Evolutionary conservation across 495 filamentous ascomycete genomes (phyloP).

Genomic region (Penicillium roqueforti): DNA sequence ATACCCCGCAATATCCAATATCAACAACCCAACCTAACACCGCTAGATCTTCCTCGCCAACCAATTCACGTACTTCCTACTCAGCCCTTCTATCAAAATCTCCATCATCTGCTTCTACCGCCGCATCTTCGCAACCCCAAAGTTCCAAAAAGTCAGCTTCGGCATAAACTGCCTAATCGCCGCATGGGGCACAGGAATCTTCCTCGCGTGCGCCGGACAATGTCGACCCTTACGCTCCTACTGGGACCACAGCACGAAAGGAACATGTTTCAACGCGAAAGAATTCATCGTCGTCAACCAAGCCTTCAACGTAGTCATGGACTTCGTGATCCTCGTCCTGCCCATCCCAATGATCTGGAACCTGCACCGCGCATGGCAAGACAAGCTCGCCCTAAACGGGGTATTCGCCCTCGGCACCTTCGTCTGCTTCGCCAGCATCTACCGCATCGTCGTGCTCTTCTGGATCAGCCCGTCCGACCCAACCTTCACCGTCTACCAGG

Average conservation of each 20-base stretch:
- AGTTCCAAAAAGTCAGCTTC: constrained; percentile 32
- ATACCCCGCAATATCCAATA: neutral
- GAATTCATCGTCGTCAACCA: constrained; percentile 43
- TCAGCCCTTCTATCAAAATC: constrained; percentile 42
- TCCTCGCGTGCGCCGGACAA: constrained; percentile 40
- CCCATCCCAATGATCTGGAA: constrained; percentile 45
- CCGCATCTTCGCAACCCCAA: constrained; percentile 39
- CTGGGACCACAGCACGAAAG: constrained; percentile 38
- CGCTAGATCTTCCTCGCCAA: constrained; percentile 43
- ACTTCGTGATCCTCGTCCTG: constrained; percentile 40
- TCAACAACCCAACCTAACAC: constrained; percentile 6
- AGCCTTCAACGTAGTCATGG: constrained; percentile 42
- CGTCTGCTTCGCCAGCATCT: constrained; percentile 45
- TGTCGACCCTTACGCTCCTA: constrained; percentile 39
- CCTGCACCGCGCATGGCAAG: constrained; percentile 38
- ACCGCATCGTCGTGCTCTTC: constrained; percentile 55
- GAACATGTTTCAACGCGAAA: constrained; percentile 35
- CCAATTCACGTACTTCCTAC: constrained; percentile 43
- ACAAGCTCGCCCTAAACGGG: constrained; percentile 44
- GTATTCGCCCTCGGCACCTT: constrained; percentile 49
- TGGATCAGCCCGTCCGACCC: constrained; percentile 45
- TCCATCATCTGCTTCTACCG: constrained; percentile 48
- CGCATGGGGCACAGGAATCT: constrained; percentile 34
- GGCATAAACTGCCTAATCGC: constrained; percentile 33
- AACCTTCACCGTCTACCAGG: constrained; percentile 47